Evolutionary conservation across 306 rosid species (phyloP), one percentile per base, ranked within the genome.

Genomic region (Senna siamea): DNA sequence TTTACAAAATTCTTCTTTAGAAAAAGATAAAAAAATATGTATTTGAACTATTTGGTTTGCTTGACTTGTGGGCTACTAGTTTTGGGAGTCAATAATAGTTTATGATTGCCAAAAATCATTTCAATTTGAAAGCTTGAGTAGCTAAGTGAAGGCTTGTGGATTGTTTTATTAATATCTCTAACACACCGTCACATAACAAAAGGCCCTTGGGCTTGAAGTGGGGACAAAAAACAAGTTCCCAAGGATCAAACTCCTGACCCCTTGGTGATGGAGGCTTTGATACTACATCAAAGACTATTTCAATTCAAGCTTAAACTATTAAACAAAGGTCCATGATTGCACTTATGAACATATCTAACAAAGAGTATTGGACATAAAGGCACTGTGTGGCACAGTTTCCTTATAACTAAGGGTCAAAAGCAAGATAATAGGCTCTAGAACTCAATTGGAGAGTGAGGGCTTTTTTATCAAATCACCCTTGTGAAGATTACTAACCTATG

Each of bases 1-100:
- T 46, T 65, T 35, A 57, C 50, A 15, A 37, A 15, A 20, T 8
- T 23, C 55, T 69, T 40, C 54, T 32, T 11, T 0, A 32, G n/a
- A 52, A n/a, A 22, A 50, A 52, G 11, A 18, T 22, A 14, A 54
- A 4, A 51, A 5, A 50, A 0, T 6, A 46, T 26, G 35, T 63
- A 32, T 46, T 46, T 62, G 19, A 74, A 28, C 18, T 51, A 50
- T 46, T 69, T 61, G 18, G 30, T 44, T 41, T 38, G n/a, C 30
- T 68, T 20, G 14, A 48, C 23, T 10, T n/a, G n/a, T 43, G 8
- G 4, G 17, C 55, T 47, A 23, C 41, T 15, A 38, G 8, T 60
- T 30, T 50, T 52, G 51, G 38, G 15, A 50, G 18, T 17, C 7
- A 50, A 68, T 18, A 26, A 11, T 34, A 32, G 41, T 23, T 10